These are phyloP conservation scores for Trypanosomatidae sp. DNA, from an alignment of 208 protist genomes.

Conservation along the genomic window DNA sequence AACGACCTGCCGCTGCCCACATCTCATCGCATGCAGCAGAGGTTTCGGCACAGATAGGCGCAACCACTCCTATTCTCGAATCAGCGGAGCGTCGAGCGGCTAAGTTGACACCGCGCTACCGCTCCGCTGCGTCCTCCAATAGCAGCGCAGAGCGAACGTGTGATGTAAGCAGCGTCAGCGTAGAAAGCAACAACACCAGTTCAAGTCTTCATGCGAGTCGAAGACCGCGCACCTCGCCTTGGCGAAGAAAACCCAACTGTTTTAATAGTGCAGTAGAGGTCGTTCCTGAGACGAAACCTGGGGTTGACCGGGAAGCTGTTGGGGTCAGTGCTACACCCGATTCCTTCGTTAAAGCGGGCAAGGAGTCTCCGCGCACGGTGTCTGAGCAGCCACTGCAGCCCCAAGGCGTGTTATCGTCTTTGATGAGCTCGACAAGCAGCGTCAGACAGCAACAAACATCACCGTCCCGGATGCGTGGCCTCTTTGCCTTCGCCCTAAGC, in stretches of 20 bases:
- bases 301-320: neutral
- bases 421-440: slow-evolving; percentile 1
- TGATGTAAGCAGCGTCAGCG: neutral
- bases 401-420: neutral
- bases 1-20: slow-evolving; percentile 11
- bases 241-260: neutral
- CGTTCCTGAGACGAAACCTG: neutral
- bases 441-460: neutral
- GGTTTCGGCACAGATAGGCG: neutral
- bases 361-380: neutral
- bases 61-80: neutral
- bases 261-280: neutral
- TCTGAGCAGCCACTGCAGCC: neutral
- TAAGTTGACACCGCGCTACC: neutral
- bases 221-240: neutral
- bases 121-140: neutral
- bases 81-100: neutral
- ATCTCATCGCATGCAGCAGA: neutral
- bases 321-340: neutral
- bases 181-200: neutral
- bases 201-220: neutral
- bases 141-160: neutral
- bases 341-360: neutral
- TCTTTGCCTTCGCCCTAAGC: slow-evolving; percentile 14
- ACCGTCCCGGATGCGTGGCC: slow-evolving; percentile 10